Evolutionary conservation across 257 asterid genomes (phyloP).

Genomic region (Orobanche coerulescens): DNA sequence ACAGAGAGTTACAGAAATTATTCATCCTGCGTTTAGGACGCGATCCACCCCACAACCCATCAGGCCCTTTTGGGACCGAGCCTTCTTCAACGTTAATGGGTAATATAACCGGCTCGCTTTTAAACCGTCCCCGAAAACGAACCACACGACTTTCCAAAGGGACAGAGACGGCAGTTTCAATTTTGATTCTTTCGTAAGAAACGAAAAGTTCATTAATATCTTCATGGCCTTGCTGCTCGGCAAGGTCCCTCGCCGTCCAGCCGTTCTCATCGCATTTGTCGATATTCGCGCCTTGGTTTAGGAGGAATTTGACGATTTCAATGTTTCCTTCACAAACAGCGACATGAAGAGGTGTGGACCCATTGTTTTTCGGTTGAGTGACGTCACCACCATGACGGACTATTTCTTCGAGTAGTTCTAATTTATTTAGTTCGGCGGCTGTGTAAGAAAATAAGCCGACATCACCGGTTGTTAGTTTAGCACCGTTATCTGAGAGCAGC

Average conservation of each 20-base stretch:
- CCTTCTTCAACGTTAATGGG: constrained; percentile 18
- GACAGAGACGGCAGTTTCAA: constrained; percentile 18
- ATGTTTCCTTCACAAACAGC: constrained; percentile 43
- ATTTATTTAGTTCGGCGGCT: constrained; percentile 39
- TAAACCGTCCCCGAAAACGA: constrained; percentile 34
- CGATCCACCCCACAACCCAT: constrained; percentile 40
- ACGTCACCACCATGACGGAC: constrained; percentile 32
- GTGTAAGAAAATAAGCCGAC: constrained; percentile 32
- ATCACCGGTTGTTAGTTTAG: constrained; percentile 30
- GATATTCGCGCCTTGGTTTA: constrained; percentile 33
- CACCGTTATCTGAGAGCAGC: constrained; percentile 34
- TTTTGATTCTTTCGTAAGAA: constrained; percentile 20
- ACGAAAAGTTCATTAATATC: constrained; percentile 36
- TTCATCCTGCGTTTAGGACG: constrained; percentile 49
- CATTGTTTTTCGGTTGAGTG: constrained; percentile 26
- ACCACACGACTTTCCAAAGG: constrained; percentile 31
- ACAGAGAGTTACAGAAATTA: constrained; percentile 57
- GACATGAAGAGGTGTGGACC: constrained; percentile 36
- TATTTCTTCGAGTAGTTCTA: constrained; percentile 39
- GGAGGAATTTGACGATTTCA: constrained; percentile 36
- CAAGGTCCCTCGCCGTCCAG: constrained; percentile 41
- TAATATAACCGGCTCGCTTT: constrained; percentile 31
- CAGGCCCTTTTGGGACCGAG: constrained; percentile 24
- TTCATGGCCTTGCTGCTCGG: constrained; percentile 46
- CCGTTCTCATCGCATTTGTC: constrained; percentile 29